Conservation (phyloP, 495 filamentous ascomycete genomes). For the Chaetomium fimeti region DNA sequence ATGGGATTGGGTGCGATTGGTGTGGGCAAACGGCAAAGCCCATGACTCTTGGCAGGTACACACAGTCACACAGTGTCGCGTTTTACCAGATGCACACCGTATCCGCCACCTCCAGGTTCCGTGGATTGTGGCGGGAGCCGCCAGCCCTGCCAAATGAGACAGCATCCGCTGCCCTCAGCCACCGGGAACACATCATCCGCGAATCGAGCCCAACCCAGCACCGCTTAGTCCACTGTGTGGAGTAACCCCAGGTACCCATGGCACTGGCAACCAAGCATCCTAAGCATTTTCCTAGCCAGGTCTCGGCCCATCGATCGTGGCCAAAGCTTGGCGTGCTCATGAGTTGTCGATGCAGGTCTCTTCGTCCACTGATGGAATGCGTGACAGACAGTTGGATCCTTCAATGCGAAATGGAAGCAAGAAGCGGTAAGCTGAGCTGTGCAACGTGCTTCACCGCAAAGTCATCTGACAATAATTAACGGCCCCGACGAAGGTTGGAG, state of each 20-base stretch:
- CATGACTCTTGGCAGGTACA: neutral
- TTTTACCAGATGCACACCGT: neutral
- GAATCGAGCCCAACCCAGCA: neutral
- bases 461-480: neutral
- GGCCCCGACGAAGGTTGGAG: neutral
- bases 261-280: neutral
- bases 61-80: neutral
- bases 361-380: neutral
- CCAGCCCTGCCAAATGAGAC: too few relatives aligned
- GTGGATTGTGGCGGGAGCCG: neutral
- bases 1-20: neutral
- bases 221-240: neutral
- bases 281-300: neutral
- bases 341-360: neutral
- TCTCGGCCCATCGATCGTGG: conserved; percentile 1
- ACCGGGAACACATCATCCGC: neutral
- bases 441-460: neutral
- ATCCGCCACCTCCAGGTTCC: neutral
- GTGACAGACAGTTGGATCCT: neutral
- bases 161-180: neutral
- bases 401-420: neutral
- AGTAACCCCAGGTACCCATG: neutral
- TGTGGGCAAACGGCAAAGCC: neutral
- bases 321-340: conserved; percentile 1
- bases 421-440: conserved; percentile 6